phyloP scores from a whole-genome alignment of 495 filamentous ascomycete genomes.

The Hyaloscypha bicolor region DNA sequence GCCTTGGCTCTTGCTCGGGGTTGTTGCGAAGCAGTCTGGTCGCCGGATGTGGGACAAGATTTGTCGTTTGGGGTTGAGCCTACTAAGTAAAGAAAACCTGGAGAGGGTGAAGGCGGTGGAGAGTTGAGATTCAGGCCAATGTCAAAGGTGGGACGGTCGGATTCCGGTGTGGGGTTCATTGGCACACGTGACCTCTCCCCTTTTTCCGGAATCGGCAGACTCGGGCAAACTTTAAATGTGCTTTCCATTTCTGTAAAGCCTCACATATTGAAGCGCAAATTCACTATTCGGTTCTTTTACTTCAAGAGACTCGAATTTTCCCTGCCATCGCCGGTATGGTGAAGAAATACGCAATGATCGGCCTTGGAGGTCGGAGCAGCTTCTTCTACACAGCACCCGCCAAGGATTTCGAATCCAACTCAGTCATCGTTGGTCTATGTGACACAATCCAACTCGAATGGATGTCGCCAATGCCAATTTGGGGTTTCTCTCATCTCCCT shows the following conservation, averaged over 20 bases:
- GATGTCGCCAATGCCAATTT: slow-evolving; percentile 45
- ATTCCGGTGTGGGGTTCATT: background rate
- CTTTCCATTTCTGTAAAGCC: too few relatives aligned
- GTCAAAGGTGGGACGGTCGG: background rate
- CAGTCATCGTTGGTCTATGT: slow-evolving; percentile 51
- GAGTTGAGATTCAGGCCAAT: background rate
- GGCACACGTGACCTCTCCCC: background rate
- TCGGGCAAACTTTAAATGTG: background rate
- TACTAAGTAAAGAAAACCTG: too few relatives aligned
- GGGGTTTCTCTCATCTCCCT: slow-evolving; percentile 36
- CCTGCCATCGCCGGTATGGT: background rate
- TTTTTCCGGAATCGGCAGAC: background rate
- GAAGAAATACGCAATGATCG: slow-evolving; percentile 43
- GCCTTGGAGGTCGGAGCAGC: slow-evolving; percentile 46
- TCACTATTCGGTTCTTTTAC: too few relatives aligned
- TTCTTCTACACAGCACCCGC: slow-evolving; percentile 61
- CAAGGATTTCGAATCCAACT: slow-evolving; percentile 47
- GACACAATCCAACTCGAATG: slow-evolving; percentile 51
- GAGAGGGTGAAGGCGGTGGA: too few relatives aligned
- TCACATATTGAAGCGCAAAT: too few relatives aligned
- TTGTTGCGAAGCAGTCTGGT: too few relatives aligned
- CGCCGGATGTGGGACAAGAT: too few relatives aligned
- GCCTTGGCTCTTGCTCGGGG: too few relatives aligned
- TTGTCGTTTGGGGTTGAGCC: too few relatives aligned
- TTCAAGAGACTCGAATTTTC: too few relatives aligned